phyloP scores from a whole-genome alignment of 1,139 yeast genomes.

The Yamadazyma oceani region DNA sequence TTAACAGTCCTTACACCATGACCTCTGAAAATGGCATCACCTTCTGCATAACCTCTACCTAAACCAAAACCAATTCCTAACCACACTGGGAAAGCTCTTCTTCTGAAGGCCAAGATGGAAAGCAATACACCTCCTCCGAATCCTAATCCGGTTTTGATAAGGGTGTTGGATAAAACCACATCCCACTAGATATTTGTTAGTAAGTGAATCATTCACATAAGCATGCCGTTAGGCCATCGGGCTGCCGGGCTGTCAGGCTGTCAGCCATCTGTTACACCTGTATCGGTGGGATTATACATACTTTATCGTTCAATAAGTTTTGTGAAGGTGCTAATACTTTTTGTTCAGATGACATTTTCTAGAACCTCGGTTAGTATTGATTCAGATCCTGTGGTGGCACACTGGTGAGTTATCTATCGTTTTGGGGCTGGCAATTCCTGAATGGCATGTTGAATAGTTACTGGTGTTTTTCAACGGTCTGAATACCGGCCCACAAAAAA shows the following conservation, averaged over 20 bases:
- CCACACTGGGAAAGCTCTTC: conserved; percentile 98
- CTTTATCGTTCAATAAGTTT: conserved; percentile 72
- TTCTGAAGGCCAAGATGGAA: conserved; percentile 85
- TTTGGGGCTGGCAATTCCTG: too few species aligned
- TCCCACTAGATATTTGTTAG: conserved; percentile 64
- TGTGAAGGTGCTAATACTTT: conserved; percentile 56
- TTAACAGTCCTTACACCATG: conserved; percentile 74
- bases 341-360: conserved; percentile 25
- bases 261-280: too few species aligned
- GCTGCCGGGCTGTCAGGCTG: too few species aligned
- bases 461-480: too few species aligned
- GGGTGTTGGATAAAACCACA: conserved; percentile 87
- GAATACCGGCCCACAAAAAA: too few species aligned
- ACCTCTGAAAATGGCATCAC: conserved; percentile 92
- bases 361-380: conserved; percentile 4
- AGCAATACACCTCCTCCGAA: conserved; percentile 95
- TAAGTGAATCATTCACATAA: too few species aligned
- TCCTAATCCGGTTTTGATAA: conserved; percentile 96
- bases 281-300: conserved; percentile 8
- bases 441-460: too few species aligned
- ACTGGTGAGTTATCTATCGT: too few species aligned
- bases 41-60: conserved; percentile 97
- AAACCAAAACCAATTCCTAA: conserved; percentile 93
- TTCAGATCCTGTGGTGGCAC: too few species aligned
- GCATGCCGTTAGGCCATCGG: too few species aligned